Evolutionary conservation across 257 asterid genomes (phyloP), one percentile per base, ranked within the genome.

Genomic region (Mentha longifolia): DNA sequence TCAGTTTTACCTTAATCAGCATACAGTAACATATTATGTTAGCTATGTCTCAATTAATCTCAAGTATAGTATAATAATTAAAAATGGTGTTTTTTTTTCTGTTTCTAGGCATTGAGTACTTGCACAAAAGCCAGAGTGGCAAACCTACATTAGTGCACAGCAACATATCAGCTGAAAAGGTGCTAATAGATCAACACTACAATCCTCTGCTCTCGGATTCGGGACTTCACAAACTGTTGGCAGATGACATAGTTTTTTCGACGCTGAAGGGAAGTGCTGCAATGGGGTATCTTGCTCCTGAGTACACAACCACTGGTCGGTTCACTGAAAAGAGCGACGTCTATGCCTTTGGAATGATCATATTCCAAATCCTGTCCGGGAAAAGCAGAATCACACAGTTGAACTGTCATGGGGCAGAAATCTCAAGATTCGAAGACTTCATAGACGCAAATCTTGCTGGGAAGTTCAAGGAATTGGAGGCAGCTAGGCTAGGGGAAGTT

Each of bases 281-380:
- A 22, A 89, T 91, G 96, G 98, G 98, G 6, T 93, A 93, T 61
- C 84, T 93, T 47, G 98, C 98, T 47, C 98, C 98, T 0, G 97
- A 93, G 68, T 93, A 93, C 79, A 86, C 98, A 1, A 89, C 88
- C 65, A 93, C 98, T 0, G 98, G 98, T 7, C 77, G 91, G 12
- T 91, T 92, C 86, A 93, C 96, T 2, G 96, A 91, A 28, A 91
- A 93, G 85, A 91, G 98, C 28, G 98, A 93, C 16, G 68, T 93
- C 0, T 93, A 91, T 28, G 97, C 98, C 15, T 93, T 93, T 63
- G 98, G 98, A 15, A 89, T 87, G 97, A 89, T 93, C 77, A 86
- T 93, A 43, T 85, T 93, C 73, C 98, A 93, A 81, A 87, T 93
- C 82, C 83, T 93, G 19, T 87, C 96, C 0, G 98, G 98, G 33